Evolutionary conservation across 1,139 yeast genomes (phyloP), one percentile per base, ranked within the genome.

Genomic region (Nematodospora anomalae): DNA sequence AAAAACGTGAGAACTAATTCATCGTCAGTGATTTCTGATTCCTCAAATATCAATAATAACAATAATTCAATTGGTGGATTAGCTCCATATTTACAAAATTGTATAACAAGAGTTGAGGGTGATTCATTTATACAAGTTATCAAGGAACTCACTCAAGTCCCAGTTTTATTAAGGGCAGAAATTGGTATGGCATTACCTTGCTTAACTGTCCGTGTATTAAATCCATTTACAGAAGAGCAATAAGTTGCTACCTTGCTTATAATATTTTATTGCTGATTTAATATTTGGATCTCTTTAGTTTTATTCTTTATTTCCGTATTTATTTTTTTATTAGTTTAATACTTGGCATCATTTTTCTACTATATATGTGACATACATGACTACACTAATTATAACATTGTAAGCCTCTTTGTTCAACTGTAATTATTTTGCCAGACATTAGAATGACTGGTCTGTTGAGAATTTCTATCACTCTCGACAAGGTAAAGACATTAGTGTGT

Each of bases 111-210:
- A 45, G 66, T 68, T 24, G 92, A 86, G 42, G 83, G 80, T 30
- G 80, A 73, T 26, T 67, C 74, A 42, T 60, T 62, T 45, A 76
- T 92, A 37, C 97, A 92, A 66, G 95, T 87, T 53, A 81, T 92
- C 37, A 72, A 76, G 44, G 94, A 87, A 51, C 67, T 90, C 51
- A 74, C 74, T 36, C 82, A 80, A 52, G 85, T 92, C 32, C 97
- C 97, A 11, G 81, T 92, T 14, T 68, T 92, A 44, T 69, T 92
- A 44, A 75, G 97, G 49, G 95, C 97, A 0, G 97, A 90, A 59
- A 79, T 89, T 38, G 97, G 96, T 36, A 88, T 87, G 90, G 89
- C 95, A 1, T 72, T 92, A 41, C 98, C 98, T 11, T 90, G 97
- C 58, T 74, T 92, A 55, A 87, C 97, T 3, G 96, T 92, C 9